Evolutionary conservation across 306 rosid species (phyloP).

Genomic region (Luffa acutangula): DNA sequence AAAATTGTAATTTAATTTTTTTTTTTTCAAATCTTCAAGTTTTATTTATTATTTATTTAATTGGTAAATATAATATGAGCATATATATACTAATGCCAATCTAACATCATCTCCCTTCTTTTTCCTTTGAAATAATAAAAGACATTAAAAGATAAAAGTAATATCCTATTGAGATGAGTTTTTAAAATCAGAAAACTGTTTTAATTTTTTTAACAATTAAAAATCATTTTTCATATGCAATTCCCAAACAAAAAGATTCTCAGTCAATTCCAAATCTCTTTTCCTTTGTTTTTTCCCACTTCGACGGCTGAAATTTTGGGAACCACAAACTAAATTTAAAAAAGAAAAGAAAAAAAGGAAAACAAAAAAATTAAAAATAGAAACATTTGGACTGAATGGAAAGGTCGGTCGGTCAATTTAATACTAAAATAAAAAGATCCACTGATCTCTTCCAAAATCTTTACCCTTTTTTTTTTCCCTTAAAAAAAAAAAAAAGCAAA

Average conservation of each 20-base stretch:
- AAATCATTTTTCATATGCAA: background rate
- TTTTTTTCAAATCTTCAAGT: too few relatives aligned
- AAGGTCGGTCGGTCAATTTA: background rate
- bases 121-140: too few relatives aligned
- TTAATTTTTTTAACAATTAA: background rate
- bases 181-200: background rate
- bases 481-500: too few relatives aligned
- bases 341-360: background rate
- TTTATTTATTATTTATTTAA: too few relatives aligned
- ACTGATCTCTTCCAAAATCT: background rate
- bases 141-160: too few relatives aligned
- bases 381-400: background rate
- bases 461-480: too few relatives aligned
- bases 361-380: background rate
- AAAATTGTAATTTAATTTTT: too few relatives aligned
- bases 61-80: too few relatives aligned
- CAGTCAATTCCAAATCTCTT: background rate
- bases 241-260: background rate
- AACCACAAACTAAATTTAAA: background rate
- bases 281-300: background rate
- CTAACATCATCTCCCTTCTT: too few relatives aligned
- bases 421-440: background rate
- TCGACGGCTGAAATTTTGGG: background rate
- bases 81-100: too few relatives aligned
- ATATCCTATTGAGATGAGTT: background rate